Evolutionary conservation across 345 rosid species (phyloP), one percentile per base, ranked within the genome.

Genomic region (Microcos paniculata): DNA sequence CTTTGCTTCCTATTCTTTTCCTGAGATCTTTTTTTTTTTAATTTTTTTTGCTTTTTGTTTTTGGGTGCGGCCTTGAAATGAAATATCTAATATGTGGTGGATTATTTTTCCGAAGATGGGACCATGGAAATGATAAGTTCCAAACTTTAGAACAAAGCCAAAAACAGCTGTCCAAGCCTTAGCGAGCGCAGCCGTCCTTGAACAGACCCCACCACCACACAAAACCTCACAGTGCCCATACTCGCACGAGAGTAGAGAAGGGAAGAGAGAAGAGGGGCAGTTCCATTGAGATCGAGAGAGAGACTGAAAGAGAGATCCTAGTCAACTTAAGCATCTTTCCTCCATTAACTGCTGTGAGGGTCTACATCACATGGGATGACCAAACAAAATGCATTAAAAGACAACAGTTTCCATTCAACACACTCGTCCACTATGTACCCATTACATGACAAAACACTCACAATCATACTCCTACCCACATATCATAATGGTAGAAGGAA

Each of bases 111-210:
- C 49, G 26, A 62, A 31, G 8, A 8, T 51, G 67, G 72, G 68
- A 56, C 79, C 74, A 31, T 31, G 38, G 71, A 81, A 48, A 65
- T 51, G 87, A 84, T 78, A 68, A 80, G 83, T 64, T 80, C 82
- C 80, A 66, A 77, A 71, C 74, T 57, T 43, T 69, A 40, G 79
- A 77, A 31, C 15, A 70, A 45, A 69, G 30, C 35, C 48, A 56
- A 15, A 23, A 19, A 53, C 73, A 76, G 65, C 42, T 75, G 78
- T 26, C 6, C 3, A 52, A 55, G 40, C 46, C 21, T 38, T 7
- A 64, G 42, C n/a, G 71, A 42, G 19, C 4, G 56, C 57, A 70
- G 85, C 78, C 81, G 70, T 38, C 57, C 48, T 67, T 75, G 73
- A 80, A 69, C 75, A 9, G 72, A 52, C 19, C 78, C 76, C 77